Evolutionary conservation across 495 filamentous ascomycete species (phyloP), one percentile per base, ranked within the genome.

Genomic region (Penicillium argentinense): DNA sequence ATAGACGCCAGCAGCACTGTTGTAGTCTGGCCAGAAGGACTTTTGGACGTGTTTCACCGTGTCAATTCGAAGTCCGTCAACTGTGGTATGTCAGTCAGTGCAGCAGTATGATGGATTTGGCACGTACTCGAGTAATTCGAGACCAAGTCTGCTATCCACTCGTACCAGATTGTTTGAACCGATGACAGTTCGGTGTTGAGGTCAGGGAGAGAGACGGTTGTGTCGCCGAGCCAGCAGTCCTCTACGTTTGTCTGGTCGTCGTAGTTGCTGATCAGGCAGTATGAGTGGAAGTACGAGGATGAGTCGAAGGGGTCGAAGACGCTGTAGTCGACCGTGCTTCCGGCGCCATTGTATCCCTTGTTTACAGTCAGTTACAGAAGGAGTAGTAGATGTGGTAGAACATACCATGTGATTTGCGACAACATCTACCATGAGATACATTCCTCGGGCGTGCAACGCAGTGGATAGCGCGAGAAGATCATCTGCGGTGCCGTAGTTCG

Each of bases 1-100:
- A 66, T 86, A 89, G 9, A 91, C 82, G 9, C 83, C 86, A 3
- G 86, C 82, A 29, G 85, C 83, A 9, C 62, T 49, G 16, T 74
- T 71, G 62, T 88, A 91, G 13, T 57, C 74, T 0, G 80, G 63
- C 76, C 80, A 92, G 68, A 91, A 92, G 21, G 74, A 74, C 44
- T 79, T 75, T 55, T 86, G 77, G 26, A 89, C 83, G 50, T 95
- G 81, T 54, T 83, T 85, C 7, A 80, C 83, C 5, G 84, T 87
- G 58, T 93, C 89, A 27, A 93, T 72, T n/a, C 89, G 83, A 21
- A 95, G 73, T 1, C 86, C 89, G 52, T 95, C 89, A 49, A 95
- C 69, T 74, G 32, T 17, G 1, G 2, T 4, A 21, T 14, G 36
- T 38, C 19, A 49, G 36, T 21, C 14, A 34, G 13, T 5, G 33